A percentile compares a stretch with the other conserved stretches of the same genome.
These are phyloP conservation scores for Cercophora scortea DNA, from an alignment of 495 filamentous ascomycete species.

Conservation along the genomic window DNA sequence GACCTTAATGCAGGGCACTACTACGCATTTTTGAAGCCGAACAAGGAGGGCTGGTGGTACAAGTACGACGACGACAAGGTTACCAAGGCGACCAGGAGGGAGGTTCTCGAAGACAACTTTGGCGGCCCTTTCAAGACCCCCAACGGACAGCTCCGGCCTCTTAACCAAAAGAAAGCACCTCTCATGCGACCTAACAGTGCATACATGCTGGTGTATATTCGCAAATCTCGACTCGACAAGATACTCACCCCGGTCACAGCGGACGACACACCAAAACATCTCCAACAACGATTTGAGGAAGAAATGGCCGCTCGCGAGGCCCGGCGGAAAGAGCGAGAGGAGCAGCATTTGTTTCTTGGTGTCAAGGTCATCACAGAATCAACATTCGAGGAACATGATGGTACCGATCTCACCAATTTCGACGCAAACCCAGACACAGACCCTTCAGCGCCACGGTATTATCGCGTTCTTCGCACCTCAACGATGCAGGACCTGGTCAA, in stretches of 20 bases:
- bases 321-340: slow-evolving; percentile 76
- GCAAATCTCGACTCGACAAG: slow-evolving; percentile 72
- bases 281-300: slow-evolving; percentile 68
- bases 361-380: slow-evolving; percentile 72
- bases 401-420: slow-evolving; percentile 74
- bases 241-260: slow-evolving; percentile 67
- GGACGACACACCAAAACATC: slow-evolving; percentile 74
- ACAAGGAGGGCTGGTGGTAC: slow-evolving; percentile 88
- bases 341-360: slow-evolving; percentile 83
- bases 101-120: slow-evolving; percentile 94
- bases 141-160: slow-evolving; percentile 28
- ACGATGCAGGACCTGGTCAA: slow-evolving; percentile 67
- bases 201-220: slow-evolving; percentile 98
- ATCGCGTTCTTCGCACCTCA: slow-evolving; percentile 63
- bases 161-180: slow-evolving; percentile 35
- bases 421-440: slow-evolving; percentile 47
- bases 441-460: slow-evolving; percentile 53
- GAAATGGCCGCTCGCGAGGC: slow-evolving; percentile 69
- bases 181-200: slow-evolving; percentile 58
- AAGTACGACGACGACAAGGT: slow-evolving; percentile 97
- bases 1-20: slow-evolving; percentile 98
- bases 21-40: slow-evolving; percentile 92
- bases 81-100: slow-evolving; percentile 81
- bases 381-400: slow-evolving; percentile 70
- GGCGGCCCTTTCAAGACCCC: slow-evolving; percentile 74